Evolutionary conservation across 192 early-diverging fungal genomes (phyloP).

Genomic region (Rhizoclosmatium sp.): DNA sequence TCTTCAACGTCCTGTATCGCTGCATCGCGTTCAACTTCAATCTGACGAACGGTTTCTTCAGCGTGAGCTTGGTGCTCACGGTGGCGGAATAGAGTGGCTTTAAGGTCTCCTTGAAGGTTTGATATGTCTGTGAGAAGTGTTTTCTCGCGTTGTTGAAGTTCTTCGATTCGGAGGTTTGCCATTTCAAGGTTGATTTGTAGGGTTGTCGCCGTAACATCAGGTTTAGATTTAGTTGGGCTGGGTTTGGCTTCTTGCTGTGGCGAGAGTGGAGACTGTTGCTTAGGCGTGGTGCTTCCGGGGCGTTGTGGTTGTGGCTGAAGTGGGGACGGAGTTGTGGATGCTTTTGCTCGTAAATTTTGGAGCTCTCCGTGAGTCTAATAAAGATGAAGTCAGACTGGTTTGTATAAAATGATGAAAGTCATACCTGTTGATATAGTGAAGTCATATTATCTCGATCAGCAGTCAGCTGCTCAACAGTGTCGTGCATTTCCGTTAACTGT

Average conservation of each 20-base stretch:
- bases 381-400: not conserved
- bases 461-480: slow-evolving; percentile 43
- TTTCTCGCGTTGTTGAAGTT: slow-evolving; percentile 23
- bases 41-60: slow-evolving; percentile 41
- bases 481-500: slow-evolving; percentile 46
- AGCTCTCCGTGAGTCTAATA: slow-evolving; percentile 23
- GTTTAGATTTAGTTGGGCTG: not conserved
- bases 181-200: not conserved
- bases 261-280: not conserved
- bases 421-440: slow-evolving; percentile 55
- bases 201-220: not conserved
- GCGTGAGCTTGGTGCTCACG: slow-evolving; percentile 42
- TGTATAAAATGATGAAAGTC: slow-evolving; percentile 6
- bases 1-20: slow-evolving; percentile 18
- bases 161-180: slow-evolving; percentile 9
- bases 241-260: not conserved
- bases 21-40: slow-evolving; percentile 52
- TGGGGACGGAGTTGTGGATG: slow-evolving; percentile 8
- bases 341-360: slow-evolving; percentile 21
- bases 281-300: not conserved
- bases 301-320: too few species aligned
- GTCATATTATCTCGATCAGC: slow-evolving; percentile 55
- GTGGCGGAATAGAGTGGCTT: slow-evolving; percentile 44
- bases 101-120: slow-evolving; percentile 48
- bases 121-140: slow-evolving; percentile 46